Base-by-base conservation (phyloP, 306 rosid genomes). In the Vigna trinervia region DNA sequence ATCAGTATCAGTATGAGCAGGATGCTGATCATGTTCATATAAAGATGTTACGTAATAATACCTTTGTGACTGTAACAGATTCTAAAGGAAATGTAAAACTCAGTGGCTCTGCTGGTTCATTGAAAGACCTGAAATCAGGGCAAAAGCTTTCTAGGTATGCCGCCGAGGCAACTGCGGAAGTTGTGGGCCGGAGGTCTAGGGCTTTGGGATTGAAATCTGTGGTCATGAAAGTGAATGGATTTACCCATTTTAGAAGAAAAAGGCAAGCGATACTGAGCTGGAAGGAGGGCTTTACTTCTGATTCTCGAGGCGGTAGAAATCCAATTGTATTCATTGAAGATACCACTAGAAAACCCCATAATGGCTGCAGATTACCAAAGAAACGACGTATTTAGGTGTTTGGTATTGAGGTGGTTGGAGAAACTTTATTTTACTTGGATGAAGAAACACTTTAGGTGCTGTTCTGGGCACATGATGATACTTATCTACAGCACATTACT, bases 11-110 rank as follows among this genome's bases (percentile, higher is more conserved):
- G 17, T 32, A 83, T 6, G 92, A 85, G 86, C 81, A 70, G 3
- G 89, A 84, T 79, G 92, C 89, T 59, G 98, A 95, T 78, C 65
- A 85, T 78, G 98, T 95, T 79, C 96, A 95, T 71, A 58, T 93
- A 71, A 93, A 93, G 87, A 34, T 93, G 77, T 64, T 85, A 86
- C 89, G 87, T 12, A 93, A 89, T 83, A 89, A 93, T 66, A 84
- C 93, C 9, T 93, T 93, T 70, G 87, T 92, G 20, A 89, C 96
- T 1, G 88, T 89, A 54, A 93, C 91, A 0, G 95, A 89, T 76
- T 77, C 86, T 47, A 89, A 89, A 77, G 97, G 97, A 69, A 87
- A 92, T 74, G 73, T 86, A 28, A 92, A 89, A 75, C 83, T 88
- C 41, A 87, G 86, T 61, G 89, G 94, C 66, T 89, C 93, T 1